Conservation (phyloP, 1,139 yeast species). For the Geotrichum candidum region DNA sequence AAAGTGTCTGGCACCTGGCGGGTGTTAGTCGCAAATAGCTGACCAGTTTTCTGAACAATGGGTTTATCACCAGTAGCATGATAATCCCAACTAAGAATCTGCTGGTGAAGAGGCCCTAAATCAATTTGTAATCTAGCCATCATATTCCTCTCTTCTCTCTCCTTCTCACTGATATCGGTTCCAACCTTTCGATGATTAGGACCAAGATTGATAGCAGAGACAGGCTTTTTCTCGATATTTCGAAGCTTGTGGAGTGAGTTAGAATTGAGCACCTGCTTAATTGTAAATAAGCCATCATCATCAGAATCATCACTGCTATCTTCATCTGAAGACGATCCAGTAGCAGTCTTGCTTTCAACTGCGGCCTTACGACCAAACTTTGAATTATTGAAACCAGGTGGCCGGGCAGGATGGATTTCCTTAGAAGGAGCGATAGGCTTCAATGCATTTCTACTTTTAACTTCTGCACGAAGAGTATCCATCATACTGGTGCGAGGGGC, state of each 20-base stretch:
- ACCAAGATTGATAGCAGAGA: conserved; percentile 6
- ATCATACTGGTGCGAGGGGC: conserved; percentile 26
- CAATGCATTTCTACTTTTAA: conserved; percentile 17
- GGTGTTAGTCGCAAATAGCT: conserved; percentile 54
- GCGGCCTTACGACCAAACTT: conserved; percentile 22
- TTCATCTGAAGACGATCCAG: conserved; percentile 21
- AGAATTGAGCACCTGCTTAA: conserved; percentile 15
- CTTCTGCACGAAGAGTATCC: conserved; percentile 28
- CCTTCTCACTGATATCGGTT: conserved; percentile 33
- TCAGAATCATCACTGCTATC: conserved; percentile 29
- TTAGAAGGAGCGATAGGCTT: conserved; percentile 24
- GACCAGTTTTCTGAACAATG: conserved; percentile 42
- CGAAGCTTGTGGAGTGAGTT: conserved; percentile 15
- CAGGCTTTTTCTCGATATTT: conserved; percentile 19
- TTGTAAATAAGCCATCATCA: conserved; percentile 27
- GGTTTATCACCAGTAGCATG: conserved; percentile 56
- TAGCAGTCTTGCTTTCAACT: background rate
- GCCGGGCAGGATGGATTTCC: conserved; percentile 59
- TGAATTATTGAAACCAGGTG: conserved; percentile 67
- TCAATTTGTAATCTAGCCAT: conserved; percentile 73
- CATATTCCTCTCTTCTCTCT: conserved; percentile 71
- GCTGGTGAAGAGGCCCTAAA: conserved; percentile 64
- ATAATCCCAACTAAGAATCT: conserved; percentile 74
- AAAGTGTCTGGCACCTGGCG: conserved; percentile 45
- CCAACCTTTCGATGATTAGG: conserved; percentile 9